phyloP scores from a whole-genome alignment of 805 yeast genomes.

The Danielia oregonensis region DNA sequence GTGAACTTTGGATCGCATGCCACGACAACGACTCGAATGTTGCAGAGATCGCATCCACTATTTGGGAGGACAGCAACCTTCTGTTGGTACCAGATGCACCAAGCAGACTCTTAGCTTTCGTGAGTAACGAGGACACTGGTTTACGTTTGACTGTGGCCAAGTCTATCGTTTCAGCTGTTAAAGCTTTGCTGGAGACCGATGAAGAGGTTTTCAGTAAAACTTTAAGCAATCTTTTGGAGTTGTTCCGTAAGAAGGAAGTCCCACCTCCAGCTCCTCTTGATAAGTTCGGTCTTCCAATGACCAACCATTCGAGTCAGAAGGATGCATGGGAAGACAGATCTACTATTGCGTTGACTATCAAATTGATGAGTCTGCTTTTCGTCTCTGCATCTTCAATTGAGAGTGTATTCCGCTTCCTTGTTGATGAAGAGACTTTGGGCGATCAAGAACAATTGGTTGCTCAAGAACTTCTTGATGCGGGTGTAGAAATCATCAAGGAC shows the following conservation, averaged over 20 bases:
- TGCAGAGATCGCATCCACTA: constrained; percentile 65
- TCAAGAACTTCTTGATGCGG: constrained; percentile 87
- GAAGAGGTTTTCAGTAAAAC: constrained; percentile 25
- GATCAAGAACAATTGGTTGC: constrained; percentile 72
- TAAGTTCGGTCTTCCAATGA: constrained; percentile 72
- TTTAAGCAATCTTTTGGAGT: constrained; percentile 44
- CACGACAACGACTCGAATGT: constrained; percentile 68
- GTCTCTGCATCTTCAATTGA: constrained; percentile 39
- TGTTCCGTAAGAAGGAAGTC: constrained; percentile 57
- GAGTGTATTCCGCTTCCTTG: constrained; percentile 57
- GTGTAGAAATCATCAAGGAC: constrained; percentile 60
- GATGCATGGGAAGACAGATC: constrained; percentile 86
- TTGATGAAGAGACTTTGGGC: constrained; percentile 62
- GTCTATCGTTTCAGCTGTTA: constrained; percentile 60
- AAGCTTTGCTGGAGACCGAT: constrained; percentile 23
- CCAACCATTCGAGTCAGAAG: constrained; percentile 53
- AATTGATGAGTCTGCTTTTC: constrained; percentile 50
- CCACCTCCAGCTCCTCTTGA: constrained; percentile 80
- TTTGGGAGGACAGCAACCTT: constrained; percentile 80
- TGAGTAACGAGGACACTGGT: constrained; percentile 58
- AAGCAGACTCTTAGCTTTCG: constrained; percentile 42
- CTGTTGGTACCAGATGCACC: constrained; percentile 45
- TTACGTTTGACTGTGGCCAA: constrained; percentile 70
- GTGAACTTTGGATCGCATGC: constrained; percentile 73
- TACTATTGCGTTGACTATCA: constrained; percentile 70